Evolutionary conservation across 805 yeast species (phyloP).

Genomic region (Metschnikowia lochheadii): DNA sequence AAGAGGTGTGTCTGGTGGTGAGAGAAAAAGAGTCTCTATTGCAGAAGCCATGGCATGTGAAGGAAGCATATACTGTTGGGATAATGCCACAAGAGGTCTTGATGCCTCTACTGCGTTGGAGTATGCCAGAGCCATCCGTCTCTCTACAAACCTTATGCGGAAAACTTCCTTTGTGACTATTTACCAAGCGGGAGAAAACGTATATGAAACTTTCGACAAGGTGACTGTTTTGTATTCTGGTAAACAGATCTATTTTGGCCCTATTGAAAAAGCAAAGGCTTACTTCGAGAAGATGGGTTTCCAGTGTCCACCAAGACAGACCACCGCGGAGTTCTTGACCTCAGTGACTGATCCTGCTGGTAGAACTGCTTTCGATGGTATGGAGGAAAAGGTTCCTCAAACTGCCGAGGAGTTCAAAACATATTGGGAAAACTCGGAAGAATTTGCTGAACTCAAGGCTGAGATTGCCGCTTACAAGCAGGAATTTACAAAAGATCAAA

Average conservation of each 20-base stretch:
- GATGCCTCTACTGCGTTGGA: constrained; percentile 34
- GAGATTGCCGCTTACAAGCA: constrained; percentile 20
- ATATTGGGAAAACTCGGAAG: constrained; percentile 52
- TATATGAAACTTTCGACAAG: constrained; percentile 29
- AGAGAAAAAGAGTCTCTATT: constrained; percentile 26
- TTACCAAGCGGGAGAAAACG: constrained; percentile 30
- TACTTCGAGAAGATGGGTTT: constrained; percentile 66
- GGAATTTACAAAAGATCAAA: constrained; percentile 6
- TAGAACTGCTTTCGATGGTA: constrained; percentile 46
- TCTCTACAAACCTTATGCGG: constrained; percentile 20
- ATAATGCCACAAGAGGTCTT: constrained; percentile 32
- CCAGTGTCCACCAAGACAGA: constrained; percentile 58
- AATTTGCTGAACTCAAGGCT: constrained; percentile 17
- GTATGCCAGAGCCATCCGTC: constrained; percentile 26
- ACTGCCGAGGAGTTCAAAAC: constrained; percentile 59
- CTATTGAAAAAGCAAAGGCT: constrained; percentile 46
- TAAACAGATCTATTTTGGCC: constrained; percentile 64
- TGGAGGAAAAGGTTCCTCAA: constrained; percentile 50
- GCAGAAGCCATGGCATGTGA: constrained; percentile 22
- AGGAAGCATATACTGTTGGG: constrained; percentile 27
- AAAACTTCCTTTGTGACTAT: constrained; percentile 17
- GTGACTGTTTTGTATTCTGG: constrained; percentile 29
- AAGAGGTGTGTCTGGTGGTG: constrained; percentile 48
- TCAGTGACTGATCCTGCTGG: constrained; percentile 67
- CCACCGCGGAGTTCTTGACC: constrained; percentile 69